Base-by-base conservation (phyloP, 306 rosid species). In the Quercus glauca region DNA sequence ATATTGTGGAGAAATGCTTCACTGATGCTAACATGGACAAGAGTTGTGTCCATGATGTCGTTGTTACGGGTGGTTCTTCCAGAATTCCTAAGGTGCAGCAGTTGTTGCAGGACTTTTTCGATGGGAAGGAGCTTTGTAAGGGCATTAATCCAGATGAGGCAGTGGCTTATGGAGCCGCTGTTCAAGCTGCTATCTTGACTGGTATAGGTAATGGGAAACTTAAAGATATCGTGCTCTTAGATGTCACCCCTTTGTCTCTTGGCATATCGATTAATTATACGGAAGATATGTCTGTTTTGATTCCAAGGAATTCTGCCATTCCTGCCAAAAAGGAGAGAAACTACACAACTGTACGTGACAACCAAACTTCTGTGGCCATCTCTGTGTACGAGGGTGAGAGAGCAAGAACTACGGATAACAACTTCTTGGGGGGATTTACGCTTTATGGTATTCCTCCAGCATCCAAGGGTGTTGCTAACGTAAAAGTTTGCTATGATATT, bases 321-420 rank as follows among this genome's bases (percentile, higher is more conserved):
- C 41, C 69, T 0, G 2, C 11, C 41, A 15, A 63, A 19, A 28
- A 2, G 69, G 55, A 55, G 18, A 1, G 23, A 0, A 21, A 10
- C 25, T 72, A 41, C 76, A 43, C 56, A 0, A 79, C 83, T 15
- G 0, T 0, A 5, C 1, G 6, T 5, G 73, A 79, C 73, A 73
- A 79, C 77, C 78, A 73, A 69, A 75, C 77, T 10, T 31, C 20
- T 17, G n/a, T 61, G n/a, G 0, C 1, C 5, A 26, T 72, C 25
- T n/a, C 23, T 9, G 67, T 79, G 11, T 79, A 79, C 5, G 78
- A 71, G 73, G 83, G 83, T 29, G 78, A 79, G 52, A 31, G 83
- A 72, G 55, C 71, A 5, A 70, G 51, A 56, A 61, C 25, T 26
- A 3, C 10, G 20, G 61, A 60, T 56, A 79, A 69, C 76, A 58